Base-by-base conservation (phyloP, 2,329 filamentous ascomycete genomes). In the Colletotrichum shisoi region DNA sequence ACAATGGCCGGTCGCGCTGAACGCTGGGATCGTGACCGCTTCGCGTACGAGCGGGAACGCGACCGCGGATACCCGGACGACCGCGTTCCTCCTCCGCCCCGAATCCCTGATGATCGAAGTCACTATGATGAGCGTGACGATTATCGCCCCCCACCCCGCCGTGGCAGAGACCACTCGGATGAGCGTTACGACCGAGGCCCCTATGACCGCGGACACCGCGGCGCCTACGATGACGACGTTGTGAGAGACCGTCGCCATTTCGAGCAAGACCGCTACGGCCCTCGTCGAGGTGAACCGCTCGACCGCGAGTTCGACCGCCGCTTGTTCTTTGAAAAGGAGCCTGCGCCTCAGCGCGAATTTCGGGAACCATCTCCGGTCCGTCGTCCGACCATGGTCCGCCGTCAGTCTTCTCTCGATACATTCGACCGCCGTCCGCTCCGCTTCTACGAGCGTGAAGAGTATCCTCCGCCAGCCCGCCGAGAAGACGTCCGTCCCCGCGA, bases 341-440 rank as follows among this genome's bases (percentile, higher is more conserved):
- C 51, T 53, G 1, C 39, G 12, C 51, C 51, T 9, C 31, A 58
- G 19, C 80, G 82, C 39, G 85, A 88, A 61, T 76, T 83, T 13
- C 80, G 84, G 34, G 79, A 76, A 48, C 78, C 83, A 4, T 83
- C 85, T 11, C 85, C 84, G 3, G 79, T 82, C 61, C 83, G 84
- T 40, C 85, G 91, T 52, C 93, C 93, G 2, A 83, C 83, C 37
- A 84, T 94, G 70, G 74, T 95, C 57, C 87, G 94, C 65, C 87
- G 94, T 49, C 93, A 96, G 76, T 96, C 93, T 15, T 96, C 93
- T 59, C 83, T 97, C 45, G 94, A 97, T 76, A 96, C 91, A 0
- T 97, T 93, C 75, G 94, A 97, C 78, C 89, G 93, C 56, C 88
- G 88, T 34, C 90, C 91, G 1, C 74, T 78, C 3, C 78, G 78